Evolutionary conservation across 257 asterid species (phyloP).

Genomic region (Hygrophila difformis): DNA sequence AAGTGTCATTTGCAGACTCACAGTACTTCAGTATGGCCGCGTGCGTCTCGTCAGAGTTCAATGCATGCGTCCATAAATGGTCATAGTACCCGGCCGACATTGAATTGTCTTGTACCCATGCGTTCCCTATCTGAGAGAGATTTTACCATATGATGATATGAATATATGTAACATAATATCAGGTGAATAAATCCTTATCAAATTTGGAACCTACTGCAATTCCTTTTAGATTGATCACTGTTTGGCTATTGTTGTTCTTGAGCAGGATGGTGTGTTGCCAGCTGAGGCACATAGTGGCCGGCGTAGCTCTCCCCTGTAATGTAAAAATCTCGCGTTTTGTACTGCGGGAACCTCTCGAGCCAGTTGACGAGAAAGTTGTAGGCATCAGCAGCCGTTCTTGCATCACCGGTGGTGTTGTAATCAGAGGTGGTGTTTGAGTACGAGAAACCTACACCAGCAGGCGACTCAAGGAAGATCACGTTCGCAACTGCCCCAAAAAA

Average conservation of each 20-base stretch:
- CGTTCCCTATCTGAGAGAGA: slow-evolving; percentile 27
- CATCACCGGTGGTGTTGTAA: slow-evolving; percentile 21
- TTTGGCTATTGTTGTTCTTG: slow-evolving; percentile 11
- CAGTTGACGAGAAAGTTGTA: slow-evolving; percentile 33
- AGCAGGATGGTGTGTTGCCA: slow-evolving; percentile 25
- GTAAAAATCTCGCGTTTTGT: slow-evolving; percentile 29
- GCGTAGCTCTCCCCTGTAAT: slow-evolving; percentile 42
- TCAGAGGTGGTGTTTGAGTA: slow-evolving; percentile 33
- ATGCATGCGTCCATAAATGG: slow-evolving; percentile 25
- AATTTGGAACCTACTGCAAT: slow-evolving; percentile 26
- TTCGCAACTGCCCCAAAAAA: slow-evolving; percentile 33
- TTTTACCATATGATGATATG: no score
- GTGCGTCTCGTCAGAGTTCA: slow-evolving; percentile 30
- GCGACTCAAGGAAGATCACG: slow-evolving; percentile 40
- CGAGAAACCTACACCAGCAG: slow-evolving; percentile 48
- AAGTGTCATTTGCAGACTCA: slow-evolving; percentile 12
- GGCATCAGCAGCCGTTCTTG: slow-evolving; percentile 29
- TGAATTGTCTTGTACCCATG: slow-evolving; percentile 19
- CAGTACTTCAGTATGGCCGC: slow-evolving; percentile 15
- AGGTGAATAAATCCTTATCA: no score
- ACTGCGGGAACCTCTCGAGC: slow-evolving; percentile 39
- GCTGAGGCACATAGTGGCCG: slow-evolving; percentile 37
- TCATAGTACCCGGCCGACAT: slow-evolving; percentile 15
- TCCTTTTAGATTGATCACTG: slow-evolving; percentile 33
- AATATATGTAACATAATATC: no score